Evolutionary conservation across 257 asterid genomes (phyloP), one percentile per base, ranked within the genome.

Genomic region (Osmanthus fragrans): DNA sequence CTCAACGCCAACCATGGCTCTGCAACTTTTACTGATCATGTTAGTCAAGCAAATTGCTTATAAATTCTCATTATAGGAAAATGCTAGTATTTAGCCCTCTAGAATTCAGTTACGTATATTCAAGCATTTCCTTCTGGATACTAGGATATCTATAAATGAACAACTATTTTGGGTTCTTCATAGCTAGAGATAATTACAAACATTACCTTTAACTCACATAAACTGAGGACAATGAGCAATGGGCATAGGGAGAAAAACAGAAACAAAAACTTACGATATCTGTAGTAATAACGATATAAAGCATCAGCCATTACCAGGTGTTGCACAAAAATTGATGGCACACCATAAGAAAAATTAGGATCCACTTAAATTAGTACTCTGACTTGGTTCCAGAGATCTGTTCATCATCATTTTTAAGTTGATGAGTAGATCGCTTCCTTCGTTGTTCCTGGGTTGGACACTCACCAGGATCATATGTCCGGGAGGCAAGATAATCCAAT

Each of bases 401-500:
- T 27, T n/a, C 65, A 56, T 54, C 21, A 54, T 54, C 81, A 27
- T 7, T 73, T 68, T 33, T 51, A 23, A 68, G 70, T n/a, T 70
- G 75, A 77, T 71, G 66, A 13, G 86, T 18, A 70, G 80, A 68
- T 33, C 64, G 73, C 47, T 36, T 42, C 74, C 7, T 78, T 36
- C 79, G 75, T 3, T 23, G 33, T 27, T 56, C 4, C 49, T 78
- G 56, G 71, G 5, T 6, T 72, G 34, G 0, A 36, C 63, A 80
- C 36, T 30, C 45, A 19, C 67, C 78, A 3, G 91, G 88, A 68
- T 89, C 89, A 67, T 81, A 86, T 72, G 60, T 84, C 63, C 86
- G 89, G 36, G 92, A 74, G 34, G 91, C 92, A 21, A 90, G 91
- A 72, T 90, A 90, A 54, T 84, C 85, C 71, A 91, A 65, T 25